A percentile compares a stretch with the other conserved stretches of the same genome.
Conservation (phyloP, 2,329 filamentous ascomycete genomes). For the Pezicula radicicola region DNA sequence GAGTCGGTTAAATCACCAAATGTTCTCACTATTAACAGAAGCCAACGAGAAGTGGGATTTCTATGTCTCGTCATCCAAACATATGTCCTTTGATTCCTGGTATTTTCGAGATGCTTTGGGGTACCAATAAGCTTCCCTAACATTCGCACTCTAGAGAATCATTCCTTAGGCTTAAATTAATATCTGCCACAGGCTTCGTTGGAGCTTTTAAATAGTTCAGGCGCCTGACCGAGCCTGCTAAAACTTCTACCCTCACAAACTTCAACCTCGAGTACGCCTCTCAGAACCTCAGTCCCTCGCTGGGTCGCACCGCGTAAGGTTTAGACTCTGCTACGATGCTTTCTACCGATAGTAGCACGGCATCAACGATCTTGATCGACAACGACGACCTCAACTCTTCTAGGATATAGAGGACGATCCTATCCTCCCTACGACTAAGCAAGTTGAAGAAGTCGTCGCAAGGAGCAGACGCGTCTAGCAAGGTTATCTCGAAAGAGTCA, state of each 20-base stretch:
- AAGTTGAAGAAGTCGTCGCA: neutral
- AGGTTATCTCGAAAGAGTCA: constrained; percentile 1
- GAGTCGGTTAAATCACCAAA: too few relatives aligned
- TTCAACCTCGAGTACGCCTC: neutral
- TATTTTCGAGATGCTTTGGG: too few relatives aligned
- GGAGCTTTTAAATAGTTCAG: too few relatives aligned
- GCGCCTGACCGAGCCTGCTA: neutral
- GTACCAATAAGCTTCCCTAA: too few relatives aligned
- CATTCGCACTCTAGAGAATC: too few relatives aligned
- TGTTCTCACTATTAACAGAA: neutral
- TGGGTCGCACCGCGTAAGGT: neutral
- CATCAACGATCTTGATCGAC: neutral
- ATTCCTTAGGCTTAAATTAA: too few relatives aligned
- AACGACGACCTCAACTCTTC: neutral
- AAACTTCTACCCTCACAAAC: neutral
- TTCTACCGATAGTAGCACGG: neutral
- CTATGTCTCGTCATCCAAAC: too few relatives aligned
- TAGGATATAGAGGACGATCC: neutral
- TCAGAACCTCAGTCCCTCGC: neutral
- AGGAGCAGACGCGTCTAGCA: neutral
- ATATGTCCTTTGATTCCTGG: too few relatives aligned
- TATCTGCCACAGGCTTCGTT: too few relatives aligned
- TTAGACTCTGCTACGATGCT: neutral
- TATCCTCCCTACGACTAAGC: neutral
- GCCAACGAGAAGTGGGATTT: neutral